A percentile compares a stretch with the other conserved stretches of the same genome.
Conservation (phyloP, 2,329 filamentous ascomycete genomes). For the Sporothrix dimorphospora region DNA sequence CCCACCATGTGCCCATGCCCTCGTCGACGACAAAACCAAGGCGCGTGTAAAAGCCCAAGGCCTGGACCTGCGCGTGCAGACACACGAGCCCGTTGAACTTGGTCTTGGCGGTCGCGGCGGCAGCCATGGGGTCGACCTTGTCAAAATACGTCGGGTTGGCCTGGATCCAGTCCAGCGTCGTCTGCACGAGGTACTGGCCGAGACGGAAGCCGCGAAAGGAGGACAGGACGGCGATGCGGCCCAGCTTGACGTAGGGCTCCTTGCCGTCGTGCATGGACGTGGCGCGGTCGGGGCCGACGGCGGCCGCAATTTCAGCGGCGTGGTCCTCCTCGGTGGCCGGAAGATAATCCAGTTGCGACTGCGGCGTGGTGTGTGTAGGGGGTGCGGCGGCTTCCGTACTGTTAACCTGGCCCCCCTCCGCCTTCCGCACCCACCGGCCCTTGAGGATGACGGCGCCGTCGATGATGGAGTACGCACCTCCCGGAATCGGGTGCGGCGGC, state of each 20-base stretch:
- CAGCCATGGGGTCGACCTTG: constrained; percentile 48
- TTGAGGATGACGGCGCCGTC: constrained; percentile 45
- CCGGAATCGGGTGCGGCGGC: constrained; percentile 60
- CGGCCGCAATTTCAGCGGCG: constrained; percentile 21
- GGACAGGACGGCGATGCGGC: constrained; percentile 71
- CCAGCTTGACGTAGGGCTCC: constrained; percentile 82
- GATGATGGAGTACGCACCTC: constrained; percentile 49
- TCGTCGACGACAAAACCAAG: constrained; percentile 77
- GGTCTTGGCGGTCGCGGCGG: constrained; percentile 37
- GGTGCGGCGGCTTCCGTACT: not conserved
- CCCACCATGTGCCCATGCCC: constrained; percentile 74
- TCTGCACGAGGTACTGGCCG: constrained; percentile 66
- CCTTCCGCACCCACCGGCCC: constrained; percentile 35
- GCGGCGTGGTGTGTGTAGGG: constrained; percentile 28
- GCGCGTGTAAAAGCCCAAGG: constrained; percentile 67
- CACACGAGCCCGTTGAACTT: constrained; percentile 76
- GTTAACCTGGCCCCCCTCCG: constrained; percentile 29
- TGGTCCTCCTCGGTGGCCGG: constrained; percentile 33
- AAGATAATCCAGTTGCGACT: constrained; percentile 31
- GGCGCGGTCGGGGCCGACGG: constrained; percentile 45
- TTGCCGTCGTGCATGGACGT: constrained; percentile 60
- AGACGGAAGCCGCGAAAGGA: constrained; percentile 68
- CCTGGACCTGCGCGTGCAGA: constrained; percentile 74
- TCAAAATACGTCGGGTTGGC: constrained; percentile 62
- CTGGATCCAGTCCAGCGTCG: constrained; percentile 68